These are phyloP conservation scores for Neurospora sp. DNA, from an alignment of 495 filamentous ascomycete species.

Conservation along the genomic window DNA sequence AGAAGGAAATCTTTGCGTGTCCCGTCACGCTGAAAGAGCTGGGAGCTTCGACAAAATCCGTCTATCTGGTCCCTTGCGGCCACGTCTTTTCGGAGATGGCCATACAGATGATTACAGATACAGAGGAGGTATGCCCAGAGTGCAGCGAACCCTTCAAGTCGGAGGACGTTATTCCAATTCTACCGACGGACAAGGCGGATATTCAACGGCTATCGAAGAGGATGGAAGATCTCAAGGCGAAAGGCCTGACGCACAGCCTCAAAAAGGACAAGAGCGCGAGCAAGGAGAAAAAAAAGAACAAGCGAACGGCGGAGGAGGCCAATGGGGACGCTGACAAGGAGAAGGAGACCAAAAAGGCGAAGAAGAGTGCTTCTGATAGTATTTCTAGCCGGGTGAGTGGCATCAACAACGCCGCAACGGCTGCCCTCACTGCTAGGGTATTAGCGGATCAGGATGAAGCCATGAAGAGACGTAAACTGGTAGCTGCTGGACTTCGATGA, in stretches of 20 bases:
- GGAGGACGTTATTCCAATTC: slow-evolving; percentile 74
- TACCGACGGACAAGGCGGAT: slow-evolving; percentile 61
- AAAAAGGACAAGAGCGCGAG: slow-evolving; percentile 85
- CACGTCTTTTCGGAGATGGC: slow-evolving; percentile 86
- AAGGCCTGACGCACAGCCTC: slow-evolving; percentile 72
- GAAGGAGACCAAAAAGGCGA: slow-evolving; percentile 15
- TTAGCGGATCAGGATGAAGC: slow-evolving; percentile 73
- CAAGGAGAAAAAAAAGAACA: slow-evolving; percentile 32
- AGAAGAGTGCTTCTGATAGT: slow-evolving; percentile 2
- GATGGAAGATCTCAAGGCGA: slow-evolving; percentile 51
- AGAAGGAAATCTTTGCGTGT: slow-evolving; percentile 59
- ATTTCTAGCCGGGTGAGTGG: slow-evolving; percentile 33
- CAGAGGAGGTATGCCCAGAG: slow-evolving; percentile 37
- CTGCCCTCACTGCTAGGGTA: slow-evolving; percentile 73
- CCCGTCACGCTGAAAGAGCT: slow-evolving; percentile 81
- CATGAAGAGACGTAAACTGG: slow-evolving; percentile 69
- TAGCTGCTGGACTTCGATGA: slow-evolving; percentile 3
- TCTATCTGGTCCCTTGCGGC: slow-evolving; percentile 90
- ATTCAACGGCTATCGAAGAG: slow-evolving; percentile 58
- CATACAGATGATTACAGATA: slow-evolving; percentile 56
- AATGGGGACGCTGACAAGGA: slow-evolving; percentile 13
- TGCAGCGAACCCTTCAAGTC: slow-evolving; percentile 65
- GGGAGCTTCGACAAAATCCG: slow-evolving; percentile 66
- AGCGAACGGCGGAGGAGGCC: slow-evolving; percentile 37
- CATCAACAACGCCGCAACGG: slow-evolving; percentile 82